Conservation (phyloP, 2,329 filamentous ascomycete species). For the Alternaria dauci region DNA sequence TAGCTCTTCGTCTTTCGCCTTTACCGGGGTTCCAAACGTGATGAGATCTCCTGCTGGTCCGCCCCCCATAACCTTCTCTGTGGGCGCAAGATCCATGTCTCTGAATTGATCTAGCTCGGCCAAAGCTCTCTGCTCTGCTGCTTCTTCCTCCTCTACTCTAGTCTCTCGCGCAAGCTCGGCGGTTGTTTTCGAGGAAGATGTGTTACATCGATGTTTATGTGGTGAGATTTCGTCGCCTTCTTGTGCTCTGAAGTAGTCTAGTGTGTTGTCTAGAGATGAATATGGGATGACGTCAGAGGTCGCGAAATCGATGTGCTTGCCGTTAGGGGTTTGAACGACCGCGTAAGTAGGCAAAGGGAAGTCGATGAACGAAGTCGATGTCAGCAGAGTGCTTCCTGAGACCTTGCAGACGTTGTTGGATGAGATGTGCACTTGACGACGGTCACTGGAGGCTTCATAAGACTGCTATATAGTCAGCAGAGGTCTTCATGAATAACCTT, state of each 20-base stretch:
- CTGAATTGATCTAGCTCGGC: constrained; percentile 23
- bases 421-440: background rate
- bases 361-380: background rate
- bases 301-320: constrained; percentile 17
- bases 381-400: background rate
- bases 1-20: background rate
- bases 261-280: constrained; percentile 28
- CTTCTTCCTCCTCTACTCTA: constrained; percentile 18
- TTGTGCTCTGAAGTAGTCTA: constrained; percentile 30
- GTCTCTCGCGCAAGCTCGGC: constrained; percentile 24
- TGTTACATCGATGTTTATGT: constrained; percentile 28
- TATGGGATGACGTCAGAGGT: constrained; percentile 10
- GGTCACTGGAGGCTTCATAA: background rate
- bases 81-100: constrained; percentile 32
- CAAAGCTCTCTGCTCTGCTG: constrained; percentile 1
- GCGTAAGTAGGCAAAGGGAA: background rate
- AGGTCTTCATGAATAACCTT: background rate
- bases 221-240: constrained; percentile 23
- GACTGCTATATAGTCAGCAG: constrained; percentile 1
- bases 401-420: background rate
- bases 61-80: constrained; percentile 29
- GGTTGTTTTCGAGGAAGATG: constrained; percentile 32
- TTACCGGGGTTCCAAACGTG: constrained; percentile 15
- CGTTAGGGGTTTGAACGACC: constrained; percentile 1
- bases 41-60: constrained; percentile 27